Percentiles rank a stretch among this genome's conserved stretches.
These are phyloP conservation scores for Daldinia vernicosa DNA, from an alignment of 495 filamentous ascomycete species.

Conservation along the genomic window DNA sequence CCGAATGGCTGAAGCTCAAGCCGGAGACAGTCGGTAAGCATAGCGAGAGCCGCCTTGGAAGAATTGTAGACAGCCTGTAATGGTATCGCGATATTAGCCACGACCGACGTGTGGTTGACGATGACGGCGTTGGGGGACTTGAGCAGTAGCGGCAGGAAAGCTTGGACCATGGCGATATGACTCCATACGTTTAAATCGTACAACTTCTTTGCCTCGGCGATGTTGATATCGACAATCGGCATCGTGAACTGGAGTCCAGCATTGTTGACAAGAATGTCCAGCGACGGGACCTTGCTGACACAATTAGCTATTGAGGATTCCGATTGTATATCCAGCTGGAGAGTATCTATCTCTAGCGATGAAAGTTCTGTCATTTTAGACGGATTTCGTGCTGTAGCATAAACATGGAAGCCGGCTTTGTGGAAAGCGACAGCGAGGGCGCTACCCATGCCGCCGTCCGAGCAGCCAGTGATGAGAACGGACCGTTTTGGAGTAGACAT, in stretches of 20 bases:
- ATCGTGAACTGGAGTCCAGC: conserved; percentile 50
- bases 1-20: conserved; percentile 49
- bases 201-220: conserved; percentile 51
- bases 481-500: conserved; percentile 22
- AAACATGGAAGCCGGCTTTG: conserved; percentile 51
- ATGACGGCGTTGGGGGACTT: conserved; percentile 45
- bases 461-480: conserved; percentile 59
- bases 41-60: conserved; percentile 47
- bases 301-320: conserved; percentile 42
- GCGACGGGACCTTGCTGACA: conserved; percentile 42
- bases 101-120: conserved; percentile 45
- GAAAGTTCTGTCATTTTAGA: conserved; percentile 48
- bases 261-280: conserved; percentile 63
- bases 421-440: conserved; percentile 54
- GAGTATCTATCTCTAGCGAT: conserved; percentile 41
- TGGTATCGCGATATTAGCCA: conserved; percentile 13
- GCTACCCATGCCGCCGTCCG: conserved; percentile 49
- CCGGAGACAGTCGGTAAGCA: conserved; percentile 44
- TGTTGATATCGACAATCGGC: conserved; percentile 54
- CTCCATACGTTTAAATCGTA: conserved; percentile 64
- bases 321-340: conserved; percentile 51
- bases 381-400: conserved; percentile 56
- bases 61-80: conserved; percentile 49
- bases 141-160: conserved; percentile 58
- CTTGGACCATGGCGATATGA: conserved; percentile 54